Evolutionary conservation across 2,329 filamentous ascomycete species (phyloP), one percentile per base, ranked within the genome.

Genomic region (Verticillium longisporum): DNA sequence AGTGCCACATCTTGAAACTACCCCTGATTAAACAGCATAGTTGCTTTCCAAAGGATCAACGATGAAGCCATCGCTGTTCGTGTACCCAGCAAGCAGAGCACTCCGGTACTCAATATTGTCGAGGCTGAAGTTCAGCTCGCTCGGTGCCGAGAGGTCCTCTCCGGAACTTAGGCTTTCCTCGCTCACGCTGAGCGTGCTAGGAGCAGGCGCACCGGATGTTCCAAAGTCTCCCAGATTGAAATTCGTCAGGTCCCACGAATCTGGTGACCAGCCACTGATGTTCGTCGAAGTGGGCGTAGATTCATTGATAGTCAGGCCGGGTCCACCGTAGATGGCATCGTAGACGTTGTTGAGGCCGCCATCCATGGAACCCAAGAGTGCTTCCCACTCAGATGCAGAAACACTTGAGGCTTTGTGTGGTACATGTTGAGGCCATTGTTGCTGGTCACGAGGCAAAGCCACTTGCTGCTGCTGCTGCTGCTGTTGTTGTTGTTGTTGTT

Each of bases 341-440:
- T 91, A 95, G n/a, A 96, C 88, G 69, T 94, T 96, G 60, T 88
- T 85, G 65, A 88, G 83, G 0, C 91, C 91, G 38, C 87, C 87
- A 67, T 96, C 92, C 72, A 96, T 86, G 26, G 88, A 88, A 4
- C 89, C 88, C 1, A 96, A 81, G 0, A 96, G 80, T 1, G 88
- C 86, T 72, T 96, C 92, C 92, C 92, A 96, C 67, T 95, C 91
- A 0, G 86, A 80, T 9, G 87, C 77, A 1, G 86, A 86, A 13
- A 88, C 80, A 15, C 75, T 76, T 64, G 68, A 66, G 45, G 74
- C 66, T 66, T 80, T 78, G 56, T 74, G 74, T 45, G 73, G 72
- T 15, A 73, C 66, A 50, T 74, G 73, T 54, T 66, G 72, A 68
- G 66, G 69, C 68, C 66, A 33, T 66, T 78, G 72, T 60, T 77